phyloP scores from a whole-genome alignment of 2,329 filamentous ascomycete species.

The Hypoxylon sp. region DNA sequence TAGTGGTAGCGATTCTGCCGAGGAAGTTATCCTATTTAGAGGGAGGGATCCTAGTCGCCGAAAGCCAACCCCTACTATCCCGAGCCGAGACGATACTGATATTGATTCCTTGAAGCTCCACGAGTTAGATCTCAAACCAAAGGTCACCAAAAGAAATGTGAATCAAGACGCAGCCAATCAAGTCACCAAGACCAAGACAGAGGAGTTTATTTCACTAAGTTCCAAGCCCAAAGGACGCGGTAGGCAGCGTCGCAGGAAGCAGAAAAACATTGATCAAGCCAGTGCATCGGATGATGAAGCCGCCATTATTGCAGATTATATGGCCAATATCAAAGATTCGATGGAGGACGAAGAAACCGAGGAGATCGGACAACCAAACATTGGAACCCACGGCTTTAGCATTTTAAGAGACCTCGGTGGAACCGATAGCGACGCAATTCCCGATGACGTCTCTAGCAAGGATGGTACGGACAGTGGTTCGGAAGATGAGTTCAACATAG shows the following conservation, averaged over 20 bases:
- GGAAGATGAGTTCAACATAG: conserved; percentile 48
- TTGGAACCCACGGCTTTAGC: conserved; percentile 42
- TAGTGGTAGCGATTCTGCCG: conserved; percentile 66
- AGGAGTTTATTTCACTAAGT: conserved; percentile 38
- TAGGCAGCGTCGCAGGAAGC: conserved; percentile 8
- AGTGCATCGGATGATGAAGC: conserved; percentile 56
- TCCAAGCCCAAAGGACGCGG: conserved; percentile 34
- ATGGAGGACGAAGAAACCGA: conserved; percentile 41
- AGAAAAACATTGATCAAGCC: conserved; percentile 4
- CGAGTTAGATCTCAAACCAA: conserved; percentile 48
- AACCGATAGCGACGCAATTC: conserved; percentile 51
- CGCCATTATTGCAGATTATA: conserved; percentile 72
- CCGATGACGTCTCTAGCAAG: conserved; percentile 36
- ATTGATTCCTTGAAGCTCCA: conserved; percentile 29
- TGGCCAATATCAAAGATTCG: conserved; percentile 68
- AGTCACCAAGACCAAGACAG: conserved; percentile 28
- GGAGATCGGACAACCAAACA: conserved; percentile 31
- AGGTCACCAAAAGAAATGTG: conserved; percentile 40
- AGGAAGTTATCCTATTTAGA: conserved; percentile 76
- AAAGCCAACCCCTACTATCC: conserved; percentile 21
- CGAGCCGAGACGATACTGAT: conserved; percentile 2
- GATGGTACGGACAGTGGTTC: conserved; percentile 45
- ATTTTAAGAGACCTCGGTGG: conserved; percentile 55
- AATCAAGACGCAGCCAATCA: conserved; percentile 3
- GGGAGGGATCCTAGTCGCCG: conserved; percentile 55